Conservation (phyloP, 2,329 filamentous ascomycete species). For the Verticillium dahliae region DNA sequence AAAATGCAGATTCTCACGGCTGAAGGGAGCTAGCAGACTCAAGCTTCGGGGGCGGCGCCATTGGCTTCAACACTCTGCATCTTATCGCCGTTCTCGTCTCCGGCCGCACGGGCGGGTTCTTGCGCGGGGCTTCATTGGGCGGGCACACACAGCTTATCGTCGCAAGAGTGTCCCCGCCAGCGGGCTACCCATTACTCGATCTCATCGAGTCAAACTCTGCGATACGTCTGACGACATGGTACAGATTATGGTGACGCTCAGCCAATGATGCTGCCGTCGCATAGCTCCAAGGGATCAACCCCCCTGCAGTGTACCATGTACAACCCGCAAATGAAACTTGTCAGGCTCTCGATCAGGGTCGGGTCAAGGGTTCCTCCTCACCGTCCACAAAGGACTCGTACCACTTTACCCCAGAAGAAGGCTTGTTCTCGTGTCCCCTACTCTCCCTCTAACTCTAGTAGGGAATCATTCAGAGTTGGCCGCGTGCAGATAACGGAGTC, state of each 20-base stretch:
- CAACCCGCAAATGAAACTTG: not conserved
- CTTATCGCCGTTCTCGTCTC: not conserved
- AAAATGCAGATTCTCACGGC: conserved; percentile 29
- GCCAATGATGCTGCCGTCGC: not conserved
- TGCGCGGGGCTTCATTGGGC: not conserved
- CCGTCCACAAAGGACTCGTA: not conserved
- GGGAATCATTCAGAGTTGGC: not conserved
- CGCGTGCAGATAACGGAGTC: not conserved
- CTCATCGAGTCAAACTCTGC: not conserved
- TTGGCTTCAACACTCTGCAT: not conserved
- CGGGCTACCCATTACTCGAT: not conserved
- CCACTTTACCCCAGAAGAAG: not conserved
- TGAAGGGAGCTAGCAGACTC: not conserved
- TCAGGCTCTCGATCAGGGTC: not conserved
- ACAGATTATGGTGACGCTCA: not conserved
- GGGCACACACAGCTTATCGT: not conserved
- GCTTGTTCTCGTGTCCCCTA: not conserved
- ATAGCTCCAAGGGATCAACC: not conserved
- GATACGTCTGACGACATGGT: not conserved
- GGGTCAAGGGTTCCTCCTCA: not conserved
- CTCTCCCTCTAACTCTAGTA: not conserved
- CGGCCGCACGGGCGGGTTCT: not conserved
- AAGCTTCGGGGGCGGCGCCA: not conserved
- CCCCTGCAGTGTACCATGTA: not conserved
- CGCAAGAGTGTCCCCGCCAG: not conserved